Evolutionary conservation across 2,329 filamentous ascomycete species (phyloP).

Genomic region (Beauveria brongniartii): DNA sequence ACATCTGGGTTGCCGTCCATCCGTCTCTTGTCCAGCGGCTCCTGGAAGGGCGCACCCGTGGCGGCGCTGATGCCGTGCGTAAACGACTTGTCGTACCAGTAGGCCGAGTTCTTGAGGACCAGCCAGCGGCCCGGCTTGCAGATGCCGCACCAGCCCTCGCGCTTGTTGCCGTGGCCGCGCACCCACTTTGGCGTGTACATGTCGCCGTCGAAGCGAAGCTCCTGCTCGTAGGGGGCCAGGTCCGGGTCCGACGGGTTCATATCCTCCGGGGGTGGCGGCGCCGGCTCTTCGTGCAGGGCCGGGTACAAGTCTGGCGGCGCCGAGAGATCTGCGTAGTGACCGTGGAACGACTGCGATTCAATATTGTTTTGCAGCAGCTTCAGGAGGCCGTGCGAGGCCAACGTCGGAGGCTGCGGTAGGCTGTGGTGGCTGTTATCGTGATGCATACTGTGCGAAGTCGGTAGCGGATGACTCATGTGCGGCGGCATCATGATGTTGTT

Average conservation of each 20-base stretch:
- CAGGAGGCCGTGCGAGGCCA: conserved; percentile 66
- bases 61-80: conserved; percentile 79
- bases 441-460: conserved; percentile 22
- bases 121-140: conserved; percentile 83
- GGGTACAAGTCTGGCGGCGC: conserved; percentile 72
- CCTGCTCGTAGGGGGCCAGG: conserved; percentile 69
- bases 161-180: conserved; percentile 76
- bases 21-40: conserved; percentile 64
- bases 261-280: conserved; percentile 67
- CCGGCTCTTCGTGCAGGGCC: conserved; percentile 64
- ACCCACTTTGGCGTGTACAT: conserved; percentile 80
- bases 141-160: conserved; percentile 83
- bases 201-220: conserved; percentile 70
- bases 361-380: conserved; percentile 68
- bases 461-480: conserved; percentile 43
- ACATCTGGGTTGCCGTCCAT: conserved; percentile 76
- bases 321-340: conserved; percentile 65
- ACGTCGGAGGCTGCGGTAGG: conserved; percentile 51
- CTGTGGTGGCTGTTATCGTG: conserved; percentile 31
- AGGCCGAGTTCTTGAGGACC: conserved; percentile 82
- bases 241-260: conserved; percentile 74
- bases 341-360: conserved; percentile 57
- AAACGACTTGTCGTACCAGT: conserved; percentile 91
- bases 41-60: conserved; percentile 70
- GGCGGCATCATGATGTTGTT: conserved; percentile 38